These are phyloP conservation scores for Hericium coralloides DNA, from an alignment of 768 basidiomycete genomes.

Conservation along the genomic window DNA sequence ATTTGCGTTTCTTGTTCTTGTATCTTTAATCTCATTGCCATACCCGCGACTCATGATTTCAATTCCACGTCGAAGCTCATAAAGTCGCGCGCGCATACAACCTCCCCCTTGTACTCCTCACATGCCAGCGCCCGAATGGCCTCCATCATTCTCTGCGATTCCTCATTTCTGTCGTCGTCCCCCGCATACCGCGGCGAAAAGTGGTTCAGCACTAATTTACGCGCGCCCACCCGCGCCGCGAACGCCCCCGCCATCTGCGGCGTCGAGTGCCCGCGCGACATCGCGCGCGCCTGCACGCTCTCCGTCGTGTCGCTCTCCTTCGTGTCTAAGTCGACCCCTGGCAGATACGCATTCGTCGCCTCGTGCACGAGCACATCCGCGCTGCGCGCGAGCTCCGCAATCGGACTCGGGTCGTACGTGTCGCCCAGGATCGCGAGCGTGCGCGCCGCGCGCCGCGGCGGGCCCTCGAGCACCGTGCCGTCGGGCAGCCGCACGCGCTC, in stretches of 20 bases:
- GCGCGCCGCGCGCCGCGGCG: slow-evolving; percentile 54
- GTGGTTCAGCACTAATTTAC: slow-evolving; percentile 68
- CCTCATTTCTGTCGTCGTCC: slow-evolving; percentile 41
- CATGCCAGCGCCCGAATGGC: slow-evolving; percentile 52
- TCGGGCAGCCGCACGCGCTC: slow-evolving; percentile 56
- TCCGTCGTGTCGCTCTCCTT: slow-evolving; percentile 53
- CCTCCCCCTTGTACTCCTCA: slow-evolving; percentile 42
- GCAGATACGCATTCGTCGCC: slow-evolving; percentile 81
- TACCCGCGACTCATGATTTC: slow-evolving; percentile 9
- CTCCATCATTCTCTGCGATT: slow-evolving; percentile 47
- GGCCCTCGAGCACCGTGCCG: slow-evolving; percentile 64
- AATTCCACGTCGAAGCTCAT: slow-evolving; percentile 57
- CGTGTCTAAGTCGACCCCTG: slow-evolving; percentile 48
- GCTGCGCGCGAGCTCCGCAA: slow-evolving; percentile 47
- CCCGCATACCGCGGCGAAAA: slow-evolving; percentile 78
- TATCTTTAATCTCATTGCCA: neutral
- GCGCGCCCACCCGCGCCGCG: slow-evolving; percentile 55
- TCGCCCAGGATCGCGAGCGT: slow-evolving; percentile 82
- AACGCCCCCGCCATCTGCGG: slow-evolving; percentile 86
- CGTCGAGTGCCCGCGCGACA: slow-evolving; percentile 81
- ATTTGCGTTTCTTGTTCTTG: slow-evolving; percentile 3
- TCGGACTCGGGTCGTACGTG: slow-evolving; percentile 66
- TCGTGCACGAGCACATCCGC: slow-evolving; percentile 80
- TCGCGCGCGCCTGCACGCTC: slow-evolving; percentile 52
- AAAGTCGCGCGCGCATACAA: slow-evolving; percentile 66